Evolutionary conservation across 2,329 filamentous ascomycete genomes (phyloP).

Genomic region (Colletotrichum kahawae): DNA sequence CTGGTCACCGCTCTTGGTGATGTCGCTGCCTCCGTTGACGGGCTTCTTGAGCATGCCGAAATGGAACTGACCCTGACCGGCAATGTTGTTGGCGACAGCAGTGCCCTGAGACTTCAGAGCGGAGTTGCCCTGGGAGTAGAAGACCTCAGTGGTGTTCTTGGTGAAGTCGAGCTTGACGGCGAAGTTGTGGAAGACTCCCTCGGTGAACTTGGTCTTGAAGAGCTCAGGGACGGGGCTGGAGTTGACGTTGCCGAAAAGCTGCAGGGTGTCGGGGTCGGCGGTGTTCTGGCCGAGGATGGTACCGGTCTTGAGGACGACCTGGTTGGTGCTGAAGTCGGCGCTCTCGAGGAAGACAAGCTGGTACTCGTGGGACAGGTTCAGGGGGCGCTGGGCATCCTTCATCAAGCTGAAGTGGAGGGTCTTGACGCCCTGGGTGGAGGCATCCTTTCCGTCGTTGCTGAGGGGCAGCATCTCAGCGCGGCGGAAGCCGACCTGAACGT

Average conservation of each 20-base stretch:
- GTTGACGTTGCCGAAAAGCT: conserved; percentile 53
- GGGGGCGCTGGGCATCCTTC: conserved; percentile 53
- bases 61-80: conserved; percentile 65
- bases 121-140: conserved; percentile 55
- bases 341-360: conserved; percentile 57
- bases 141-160: conserved; percentile 59
- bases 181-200: conserved; percentile 65
- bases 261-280: conserved; percentile 44
- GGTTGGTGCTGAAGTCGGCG: conserved; percentile 52
- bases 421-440: conserved; percentile 59
- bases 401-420: conserved; percentile 66
- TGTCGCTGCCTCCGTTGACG: conserved; percentile 46
- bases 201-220: conserved; percentile 56
- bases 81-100: conserved; percentile 53
- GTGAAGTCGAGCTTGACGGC: conserved; percentile 62
- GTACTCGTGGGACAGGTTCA: conserved; percentile 68
- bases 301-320: conserved; percentile 61
- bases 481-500: conserved; percentile 63
- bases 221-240: conserved; percentile 50
- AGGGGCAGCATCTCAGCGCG: conserved; percentile 61
- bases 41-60: conserved; percentile 69
- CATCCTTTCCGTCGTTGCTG: conserved; percentile 54
- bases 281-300: conserved; percentile 47
- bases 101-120: conserved; percentile 53
- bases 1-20: conserved; percentile 54